Percentiles rank a stretch among this genome's conserved stretches.
Conservation (phyloP, 2,329 filamentous ascomycete species). For the Aschersonia sp. region DNA sequence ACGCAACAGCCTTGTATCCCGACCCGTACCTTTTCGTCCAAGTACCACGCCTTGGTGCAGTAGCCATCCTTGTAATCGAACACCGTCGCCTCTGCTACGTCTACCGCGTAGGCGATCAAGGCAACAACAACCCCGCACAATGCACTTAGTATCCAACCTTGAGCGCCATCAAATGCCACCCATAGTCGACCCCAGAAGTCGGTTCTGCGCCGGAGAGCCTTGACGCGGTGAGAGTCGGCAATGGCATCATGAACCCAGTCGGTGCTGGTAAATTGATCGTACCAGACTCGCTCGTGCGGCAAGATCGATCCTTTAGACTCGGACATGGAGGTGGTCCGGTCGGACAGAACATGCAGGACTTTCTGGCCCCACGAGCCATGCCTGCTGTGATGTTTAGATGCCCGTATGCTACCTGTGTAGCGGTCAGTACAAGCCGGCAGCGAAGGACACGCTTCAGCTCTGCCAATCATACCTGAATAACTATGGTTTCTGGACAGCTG, state of each 20-base stretch:
- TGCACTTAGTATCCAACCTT: constrained; percentile 89
- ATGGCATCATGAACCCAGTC: constrained; percentile 99
- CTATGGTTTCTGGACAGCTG: constrained; percentile 26
- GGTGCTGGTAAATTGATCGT: constrained; percentile 94
- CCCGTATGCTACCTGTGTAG: constrained; percentile 20
- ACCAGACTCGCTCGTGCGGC: constrained; percentile 85
- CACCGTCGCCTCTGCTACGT: constrained; percentile 69
- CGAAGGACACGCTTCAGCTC: neutral
- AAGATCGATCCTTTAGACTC: constrained; percentile 54
- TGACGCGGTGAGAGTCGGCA: constrained; percentile 79
- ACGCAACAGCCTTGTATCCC: neutral
- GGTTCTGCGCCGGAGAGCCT: constrained; percentile 65
- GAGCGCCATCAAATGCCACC: constrained; percentile 68
- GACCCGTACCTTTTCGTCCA: constrained; percentile 46
- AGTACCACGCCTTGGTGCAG: constrained; percentile 57
- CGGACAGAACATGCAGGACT: constrained; percentile 46
- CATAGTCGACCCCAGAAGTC: constrained; percentile 70
- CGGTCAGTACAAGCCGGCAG: neutral
- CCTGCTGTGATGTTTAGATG: constrained; percentile 37
- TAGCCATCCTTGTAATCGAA: constrained; percentile 91
- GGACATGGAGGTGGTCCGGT: constrained; percentile 40
- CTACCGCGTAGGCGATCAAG: constrained; percentile 72
- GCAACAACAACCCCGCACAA: constrained; percentile 80
- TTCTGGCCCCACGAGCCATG: constrained; percentile 45
- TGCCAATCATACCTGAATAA: constrained; percentile 21